phyloP scores from a whole-genome alignment of 768 basidiomycete species.

The Mycena rosella region DNA sequence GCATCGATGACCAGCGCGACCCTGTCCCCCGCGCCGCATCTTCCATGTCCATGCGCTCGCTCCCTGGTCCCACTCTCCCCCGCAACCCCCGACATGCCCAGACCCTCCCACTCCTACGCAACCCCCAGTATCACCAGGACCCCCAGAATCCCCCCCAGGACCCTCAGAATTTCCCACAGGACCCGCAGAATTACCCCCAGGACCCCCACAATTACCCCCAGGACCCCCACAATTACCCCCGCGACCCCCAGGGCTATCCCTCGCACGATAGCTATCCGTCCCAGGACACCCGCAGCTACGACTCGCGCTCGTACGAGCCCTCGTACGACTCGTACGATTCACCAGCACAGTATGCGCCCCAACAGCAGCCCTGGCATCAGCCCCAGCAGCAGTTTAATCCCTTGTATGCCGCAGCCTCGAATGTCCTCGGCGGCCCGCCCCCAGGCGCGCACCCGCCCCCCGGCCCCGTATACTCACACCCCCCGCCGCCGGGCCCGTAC shows the following conservation, averaged over 20 bases:
- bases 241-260: constrained; percentile 7
- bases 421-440: constrained; percentile 81
- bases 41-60: constrained; percentile 63
- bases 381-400: constrained; percentile 63
- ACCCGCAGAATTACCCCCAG: no score
- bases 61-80: constrained; percentile 34
- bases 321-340: constrained; percentile 34
- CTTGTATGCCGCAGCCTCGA: constrained; percentile 81
- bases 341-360: constrained; percentile 34
- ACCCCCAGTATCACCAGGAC: constrained; percentile 19
- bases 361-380: constrained; percentile 37
- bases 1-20: constrained; percentile 61
- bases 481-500: constrained; percentile 42
- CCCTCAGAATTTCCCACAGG: no score
- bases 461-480: constrained; percentile 35
- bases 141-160: constrained; percentile 22
- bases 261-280: background rate
- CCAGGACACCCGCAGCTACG: constrained; percentile 30
- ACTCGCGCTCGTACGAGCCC: constrained; percentile 28
- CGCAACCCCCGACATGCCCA: constrained; percentile 56
- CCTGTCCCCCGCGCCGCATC: constrained; percentile 68
- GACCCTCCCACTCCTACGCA: constrained; percentile 52
- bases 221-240: constrained; percentile 9
- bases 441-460: constrained; percentile 50
- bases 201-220: constrained; percentile 19